Percentiles rank a stretch among this genome's conserved stretches.
Conservation (phyloP, 768 basidiomycete species). For the Crassisporium funariophilum region DNA sequence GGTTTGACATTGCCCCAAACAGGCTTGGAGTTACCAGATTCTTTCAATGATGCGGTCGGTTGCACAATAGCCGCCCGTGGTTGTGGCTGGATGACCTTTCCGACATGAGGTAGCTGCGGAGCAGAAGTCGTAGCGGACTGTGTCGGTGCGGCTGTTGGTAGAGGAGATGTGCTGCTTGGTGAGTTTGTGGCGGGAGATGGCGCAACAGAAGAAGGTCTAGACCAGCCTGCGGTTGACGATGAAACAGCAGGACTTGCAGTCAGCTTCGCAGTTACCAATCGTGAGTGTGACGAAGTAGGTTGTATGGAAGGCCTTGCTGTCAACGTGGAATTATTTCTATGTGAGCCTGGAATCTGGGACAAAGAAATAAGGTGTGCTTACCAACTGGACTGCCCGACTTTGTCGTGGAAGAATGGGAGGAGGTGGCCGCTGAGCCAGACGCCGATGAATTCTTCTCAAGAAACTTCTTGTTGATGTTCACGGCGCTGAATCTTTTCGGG, state of each 20-base stretch:
- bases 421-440: conserved; percentile 46
- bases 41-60: conserved; percentile 32
- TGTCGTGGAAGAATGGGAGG: conserved; percentile 41
- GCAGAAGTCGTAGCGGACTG: conserved; percentile 36
- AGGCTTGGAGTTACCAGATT: conserved; percentile 44
- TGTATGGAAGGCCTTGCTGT: conserved; percentile 62
- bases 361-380: conserved; percentile 35
- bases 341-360: conserved; percentile 8
- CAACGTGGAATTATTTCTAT: conserved; percentile 14
- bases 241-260: conserved; percentile 66
- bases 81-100: conserved; percentile 72
- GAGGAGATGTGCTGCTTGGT: conserved; percentile 45
- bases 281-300: conserved; percentile 64
- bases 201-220: conserved; percentile 73
- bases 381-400: conserved; percentile 57
- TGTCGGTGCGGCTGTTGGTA: conserved; percentile 36
- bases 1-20: conserved; percentile 74
- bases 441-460: conserved; percentile 82
- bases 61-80: conserved; percentile 44
- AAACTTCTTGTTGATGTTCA: conserved; percentile 97
- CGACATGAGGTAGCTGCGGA: conserved; percentile 57
- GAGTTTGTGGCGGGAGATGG: conserved; percentile 54
- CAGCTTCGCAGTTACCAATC: conserved; percentile 85
- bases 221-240: conserved; percentile 72
- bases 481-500: conserved; percentile 84